A percentile compares a stretch with the other conserved stretches of the same genome.
These are phyloP conservation scores for Kregervanrija delftensis DNA, from an alignment of 805 yeast genomes.

Conservation along the genomic window DNA sequence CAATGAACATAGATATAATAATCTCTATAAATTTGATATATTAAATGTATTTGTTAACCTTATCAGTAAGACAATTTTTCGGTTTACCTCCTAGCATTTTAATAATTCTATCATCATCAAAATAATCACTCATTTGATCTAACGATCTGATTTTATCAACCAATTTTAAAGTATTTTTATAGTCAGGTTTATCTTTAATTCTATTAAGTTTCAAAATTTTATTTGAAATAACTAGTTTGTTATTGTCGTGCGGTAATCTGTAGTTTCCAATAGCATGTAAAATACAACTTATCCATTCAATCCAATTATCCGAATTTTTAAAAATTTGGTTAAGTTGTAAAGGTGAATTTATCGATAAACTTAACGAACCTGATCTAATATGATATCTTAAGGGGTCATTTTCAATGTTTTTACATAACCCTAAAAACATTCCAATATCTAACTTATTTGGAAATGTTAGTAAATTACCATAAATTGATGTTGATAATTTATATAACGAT, in stretches of 20 bases:
- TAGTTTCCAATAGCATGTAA: slow-evolving; percentile 19
- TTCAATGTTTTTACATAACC: slow-evolving; percentile 39
- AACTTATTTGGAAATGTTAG: slow-evolving; percentile 30
- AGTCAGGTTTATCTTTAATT: slow-evolving; percentile 10
- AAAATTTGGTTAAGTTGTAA: slow-evolving; percentile 11
- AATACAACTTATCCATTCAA: slow-evolving; percentile 15
- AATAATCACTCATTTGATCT: slow-evolving; percentile 1
- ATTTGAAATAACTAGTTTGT: slow-evolving; percentile 12
- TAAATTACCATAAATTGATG: slow-evolving; percentile 31
- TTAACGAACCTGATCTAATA: slow-evolving; percentile 26
- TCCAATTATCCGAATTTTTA: slow-evolving; percentile 8
- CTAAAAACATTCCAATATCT: slow-evolving; percentile 28
- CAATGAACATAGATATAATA: no score
- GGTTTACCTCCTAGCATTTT: slow-evolving; percentile 13
- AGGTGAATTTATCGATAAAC: slow-evolving; percentile 15
- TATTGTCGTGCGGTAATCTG: slow-evolving; percentile 5
- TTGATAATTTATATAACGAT: slow-evolving; percentile 29
- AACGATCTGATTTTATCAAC: slow-evolving; percentile 4
- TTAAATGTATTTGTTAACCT: no score
- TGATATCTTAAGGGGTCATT: slow-evolving; percentile 42
- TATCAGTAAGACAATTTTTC: background rate
- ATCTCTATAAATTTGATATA: no score
- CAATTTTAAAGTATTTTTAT: slow-evolving; percentile 2
- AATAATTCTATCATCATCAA: slow-evolving; percentile 5
- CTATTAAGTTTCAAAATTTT: slow-evolving; percentile 15